Percentiles rank a stretch among this genome's conserved stretches.
Evolutionary conservation across 805 yeast genomes (phyloP).

Genomic region (Tetrapisispora nanseiensis): DNA sequence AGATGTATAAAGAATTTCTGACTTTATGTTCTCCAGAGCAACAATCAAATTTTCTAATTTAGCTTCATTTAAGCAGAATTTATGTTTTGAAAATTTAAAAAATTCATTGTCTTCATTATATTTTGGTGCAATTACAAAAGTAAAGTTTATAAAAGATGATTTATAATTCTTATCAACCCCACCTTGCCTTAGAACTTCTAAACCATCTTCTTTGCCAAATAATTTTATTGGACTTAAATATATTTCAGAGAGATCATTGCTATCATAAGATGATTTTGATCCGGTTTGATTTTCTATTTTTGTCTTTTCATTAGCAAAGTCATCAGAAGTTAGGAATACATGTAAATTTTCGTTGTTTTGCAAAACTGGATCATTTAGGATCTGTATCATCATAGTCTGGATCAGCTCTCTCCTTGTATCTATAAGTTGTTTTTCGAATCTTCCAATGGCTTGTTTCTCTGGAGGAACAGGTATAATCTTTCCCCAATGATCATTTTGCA

Average conservation of each 20-base stretch:
- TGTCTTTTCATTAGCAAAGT: conserved; percentile 59
- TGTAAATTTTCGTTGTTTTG: conserved; percentile 67
- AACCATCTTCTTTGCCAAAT: conserved; percentile 28
- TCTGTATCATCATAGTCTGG: conserved; percentile 75
- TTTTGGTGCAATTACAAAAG: conserved; percentile 57
- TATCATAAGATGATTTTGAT: conserved; percentile 37
- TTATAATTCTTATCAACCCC: conserved; percentile 42
- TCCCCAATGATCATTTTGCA: conserved; percentile 83
- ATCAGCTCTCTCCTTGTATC: conserved; percentile 76
- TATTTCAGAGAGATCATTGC: conserved; percentile 32
- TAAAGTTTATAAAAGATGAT: conserved; percentile 56
- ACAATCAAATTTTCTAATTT: conserved; percentile 61
- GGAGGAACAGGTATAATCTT: conserved; percentile 91
- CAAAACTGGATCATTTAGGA: conserved; percentile 46
- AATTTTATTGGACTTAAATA: conserved; percentile 26
- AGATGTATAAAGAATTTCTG: conserved; percentile 67
- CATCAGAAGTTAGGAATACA: conserved; percentile 65
- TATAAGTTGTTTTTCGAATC: conserved; percentile 81
- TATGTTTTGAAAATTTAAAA: conserved; percentile 58
- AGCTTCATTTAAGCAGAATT: conserved; percentile 60
- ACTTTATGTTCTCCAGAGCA: conserved; percentile 62
- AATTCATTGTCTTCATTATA: conserved; percentile 70
- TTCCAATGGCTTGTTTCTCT: conserved; percentile 84
- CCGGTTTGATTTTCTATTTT: conserved; percentile 56
- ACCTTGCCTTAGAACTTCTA: conserved; percentile 18